Percentiles rank a stretch among this genome's conserved stretches.
Conservation (phyloP, 495 filamentous ascomycete genomes). For the Talaromyces ruber region DNA sequence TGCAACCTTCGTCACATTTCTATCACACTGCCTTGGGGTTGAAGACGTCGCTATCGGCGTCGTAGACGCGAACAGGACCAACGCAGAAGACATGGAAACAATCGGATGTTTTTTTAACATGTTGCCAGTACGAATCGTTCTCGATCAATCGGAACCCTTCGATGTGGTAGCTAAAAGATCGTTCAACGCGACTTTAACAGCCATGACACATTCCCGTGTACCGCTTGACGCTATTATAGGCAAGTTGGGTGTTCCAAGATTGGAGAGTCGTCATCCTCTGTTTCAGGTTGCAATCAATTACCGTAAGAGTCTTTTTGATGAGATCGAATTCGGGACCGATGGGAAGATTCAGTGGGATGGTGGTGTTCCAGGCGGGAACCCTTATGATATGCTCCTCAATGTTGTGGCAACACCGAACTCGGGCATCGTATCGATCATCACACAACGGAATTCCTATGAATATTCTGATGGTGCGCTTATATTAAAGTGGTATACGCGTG, state of each 20-base stretch:
- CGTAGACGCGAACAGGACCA: background rate
- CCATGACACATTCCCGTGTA: slow-evolving; percentile 12
- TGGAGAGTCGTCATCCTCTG: slow-evolving; percentile 13
- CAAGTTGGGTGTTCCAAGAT: slow-evolving; percentile 9
- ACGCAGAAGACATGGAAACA: background rate
- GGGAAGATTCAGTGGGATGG: background rate
- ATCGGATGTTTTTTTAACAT: slow-evolving; percentile 4
- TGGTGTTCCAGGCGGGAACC: background rate
- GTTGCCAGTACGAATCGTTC: background rate
- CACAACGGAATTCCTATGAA: background rate
- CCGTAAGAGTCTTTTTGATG: background rate
- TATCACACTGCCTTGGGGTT: slow-evolving; percentile 9
- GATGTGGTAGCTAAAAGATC: slow-evolving; percentile 7
- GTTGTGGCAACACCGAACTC: background rate
- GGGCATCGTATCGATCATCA: background rate
- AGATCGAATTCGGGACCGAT: slow-evolving; percentile 1
- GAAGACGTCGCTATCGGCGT: slow-evolving; percentile 13
- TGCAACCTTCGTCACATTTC: slow-evolving; percentile 4
- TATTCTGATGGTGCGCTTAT: background rate
- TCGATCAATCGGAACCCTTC: slow-evolving; percentile 8
- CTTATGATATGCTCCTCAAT: background rate
- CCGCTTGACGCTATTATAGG: slow-evolving; percentile 22
- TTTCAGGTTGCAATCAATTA: slow-evolving; percentile 24
- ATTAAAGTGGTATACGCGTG: background rate
- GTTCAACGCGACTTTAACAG: slow-evolving; percentile 7